Evolutionary conservation across 352 stramenopile genomes (phyloP).

Genomic region (Globisporangium spinosum): DNA sequence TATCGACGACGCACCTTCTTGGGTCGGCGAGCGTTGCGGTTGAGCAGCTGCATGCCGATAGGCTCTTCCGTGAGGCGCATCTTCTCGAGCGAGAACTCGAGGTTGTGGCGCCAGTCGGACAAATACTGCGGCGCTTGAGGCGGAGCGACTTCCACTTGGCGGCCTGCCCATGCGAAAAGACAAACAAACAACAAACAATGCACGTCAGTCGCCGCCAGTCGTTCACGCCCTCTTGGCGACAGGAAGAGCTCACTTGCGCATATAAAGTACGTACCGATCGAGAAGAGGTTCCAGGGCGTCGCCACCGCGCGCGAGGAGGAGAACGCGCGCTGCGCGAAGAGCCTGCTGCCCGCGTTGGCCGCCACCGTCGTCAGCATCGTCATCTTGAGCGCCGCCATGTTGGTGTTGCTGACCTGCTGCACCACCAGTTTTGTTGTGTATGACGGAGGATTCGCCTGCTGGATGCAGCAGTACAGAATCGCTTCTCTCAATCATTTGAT

Average conservation of each 20-base stretch:
- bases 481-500: background rate
- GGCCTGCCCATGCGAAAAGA: conserved; percentile 14
- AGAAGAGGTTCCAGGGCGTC: conserved; percentile 45
- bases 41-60: conserved; percentile 43
- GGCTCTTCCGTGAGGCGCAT: conserved; percentile 38
- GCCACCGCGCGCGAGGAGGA: conserved; percentile 17
- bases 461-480: background rate
- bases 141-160: conserved; percentile 4
- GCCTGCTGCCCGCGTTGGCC: background rate
- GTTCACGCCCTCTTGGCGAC: background rate
- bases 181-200: background rate
- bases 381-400: conserved; percentile 17
- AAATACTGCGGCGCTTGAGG: conserved; percentile 39
- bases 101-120: conserved; percentile 50
- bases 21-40: conserved; percentile 36
- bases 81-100: conserved; percentile 54
- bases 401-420: background rate
- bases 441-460: background rate
- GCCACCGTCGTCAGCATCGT: conserved; percentile 17
- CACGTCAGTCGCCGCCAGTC: background rate
- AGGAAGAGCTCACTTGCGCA: background rate
- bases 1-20: conserved; percentile 34
- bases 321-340: conserved; percentile 16
- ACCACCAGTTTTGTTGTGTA: conserved; percentile 12
- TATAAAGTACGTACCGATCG: conserved; percentile 21